phyloP scores from a whole-genome alignment of 768 basidiomycete species.

The Daedaleopsis nitida region DNA sequence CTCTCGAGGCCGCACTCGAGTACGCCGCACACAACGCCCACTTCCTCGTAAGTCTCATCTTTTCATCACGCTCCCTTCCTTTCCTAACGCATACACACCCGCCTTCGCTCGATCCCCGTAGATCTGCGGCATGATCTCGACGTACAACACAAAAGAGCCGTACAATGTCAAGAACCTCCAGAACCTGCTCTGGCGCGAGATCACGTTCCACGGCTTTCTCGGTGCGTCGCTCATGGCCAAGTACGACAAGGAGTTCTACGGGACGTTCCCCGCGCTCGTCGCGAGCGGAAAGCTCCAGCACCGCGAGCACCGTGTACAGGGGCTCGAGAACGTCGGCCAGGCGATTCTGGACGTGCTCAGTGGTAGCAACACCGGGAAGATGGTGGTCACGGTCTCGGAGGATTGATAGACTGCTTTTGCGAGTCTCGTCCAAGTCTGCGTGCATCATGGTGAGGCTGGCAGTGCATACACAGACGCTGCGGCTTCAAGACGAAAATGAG shows the following conservation, averaged over 20 bases:
- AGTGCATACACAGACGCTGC: too few relatives aligned
- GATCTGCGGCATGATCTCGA: slow-evolving; percentile 31
- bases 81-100: too few relatives aligned
- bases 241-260: slow-evolving; percentile 30
- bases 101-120: too few relatives aligned
- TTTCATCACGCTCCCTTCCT: background rate
- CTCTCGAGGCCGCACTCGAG: slow-evolving; percentile 29
- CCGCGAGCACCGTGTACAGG: slow-evolving; percentile 33
- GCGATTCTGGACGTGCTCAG: too few relatives aligned
- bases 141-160: slow-evolving; percentile 20
- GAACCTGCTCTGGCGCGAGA: slow-evolving; percentile 25
- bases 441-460: too few relatives aligned
- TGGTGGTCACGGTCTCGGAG: too few relatives aligned
- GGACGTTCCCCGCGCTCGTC: slow-evolving; percentile 28
- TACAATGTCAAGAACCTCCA: slow-evolving; percentile 26
- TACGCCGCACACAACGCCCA: slow-evolving; percentile 5
- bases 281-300: slow-evolving; percentile 38
- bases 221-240: slow-evolving; percentile 23
- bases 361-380: too few relatives aligned
- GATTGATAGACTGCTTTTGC: too few relatives aligned
- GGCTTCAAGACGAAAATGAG: too few relatives aligned
- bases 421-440: too few relatives aligned
- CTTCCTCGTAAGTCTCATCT: slow-evolving; percentile 22
- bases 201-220: slow-evolving; percentile 33
- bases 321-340: too few relatives aligned